These are phyloP conservation scores for Escovopsis sp. DNA, from an alignment of 2,329 filamentous ascomycete genomes.

Conservation along the genomic window DNA sequence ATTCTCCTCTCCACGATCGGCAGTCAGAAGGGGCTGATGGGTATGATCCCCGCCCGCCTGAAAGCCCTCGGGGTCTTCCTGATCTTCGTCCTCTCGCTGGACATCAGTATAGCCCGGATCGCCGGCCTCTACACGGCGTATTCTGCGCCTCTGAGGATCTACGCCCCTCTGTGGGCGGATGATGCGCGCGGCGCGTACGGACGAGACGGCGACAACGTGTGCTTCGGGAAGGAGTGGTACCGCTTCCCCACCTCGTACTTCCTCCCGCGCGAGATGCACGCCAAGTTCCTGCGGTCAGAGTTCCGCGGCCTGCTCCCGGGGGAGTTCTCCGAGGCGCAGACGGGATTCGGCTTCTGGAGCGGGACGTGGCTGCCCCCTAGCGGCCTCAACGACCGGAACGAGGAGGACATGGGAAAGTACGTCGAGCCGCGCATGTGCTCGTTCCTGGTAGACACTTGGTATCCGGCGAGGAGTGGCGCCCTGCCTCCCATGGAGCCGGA, in stretches of 20 bases:
- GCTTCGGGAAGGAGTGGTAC: slow-evolving; percentile 96
- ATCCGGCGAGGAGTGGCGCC: slow-evolving; percentile 38
- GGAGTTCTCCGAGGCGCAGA: slow-evolving; percentile 65
- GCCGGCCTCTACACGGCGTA: slow-evolving; percentile 71
- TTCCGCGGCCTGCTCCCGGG: slow-evolving; percentile 83
- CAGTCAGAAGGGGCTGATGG: slow-evolving; percentile 49
- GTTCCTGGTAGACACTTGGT: slow-evolving; percentile 79
- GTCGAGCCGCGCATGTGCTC: slow-evolving; percentile 60
- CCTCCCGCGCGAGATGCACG: slow-evolving; percentile 65
- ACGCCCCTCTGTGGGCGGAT: slow-evolving; percentile 48
- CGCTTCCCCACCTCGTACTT: slow-evolving; percentile 91
- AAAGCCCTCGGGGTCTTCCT: slow-evolving; percentile 51
- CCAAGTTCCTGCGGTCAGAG: slow-evolving; percentile 82
- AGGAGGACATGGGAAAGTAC: slow-evolving; percentile 79
- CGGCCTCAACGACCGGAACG: slow-evolving; percentile 86
- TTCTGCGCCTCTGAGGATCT: slow-evolving; percentile 61
- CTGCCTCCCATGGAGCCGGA: slow-evolving; percentile 61
- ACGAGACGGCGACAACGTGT: slow-evolving; percentile 52
- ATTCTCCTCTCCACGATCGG: slow-evolving; percentile 65
- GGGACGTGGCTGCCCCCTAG: slow-evolving; percentile 71
- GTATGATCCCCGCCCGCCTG: slow-evolving; percentile 59
- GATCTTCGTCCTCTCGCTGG: slow-evolving; percentile 48
- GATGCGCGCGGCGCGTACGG: slow-evolving; percentile 32
- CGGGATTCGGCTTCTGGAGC: slow-evolving; percentile 56
- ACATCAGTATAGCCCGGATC: slow-evolving; percentile 55